phyloP scores from a whole-genome alignment of 345 rosid species.

The Durio zibethinus region DNA sequence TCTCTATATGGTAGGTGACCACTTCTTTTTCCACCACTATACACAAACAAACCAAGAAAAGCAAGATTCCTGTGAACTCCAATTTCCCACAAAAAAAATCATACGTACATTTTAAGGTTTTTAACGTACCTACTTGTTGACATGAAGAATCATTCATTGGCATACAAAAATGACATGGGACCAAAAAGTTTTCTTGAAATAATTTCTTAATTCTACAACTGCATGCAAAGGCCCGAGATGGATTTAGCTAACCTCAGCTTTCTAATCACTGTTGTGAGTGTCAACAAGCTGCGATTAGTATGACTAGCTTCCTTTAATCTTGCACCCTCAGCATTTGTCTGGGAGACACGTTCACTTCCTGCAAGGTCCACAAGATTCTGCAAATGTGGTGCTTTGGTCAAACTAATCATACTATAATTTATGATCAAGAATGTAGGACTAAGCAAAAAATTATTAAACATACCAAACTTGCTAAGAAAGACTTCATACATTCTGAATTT shows the following conservation, averaged over 20 bases:
- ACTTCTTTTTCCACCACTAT: slow-evolving; percentile 70
- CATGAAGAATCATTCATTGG: background rate
- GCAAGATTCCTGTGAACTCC: background rate
- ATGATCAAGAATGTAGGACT: slow-evolving; percentile 9
- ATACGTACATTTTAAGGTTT: background rate
- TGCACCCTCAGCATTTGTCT: slow-evolving; percentile 77
- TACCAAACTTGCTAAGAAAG: slow-evolving; percentile 91
- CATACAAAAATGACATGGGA: background rate
- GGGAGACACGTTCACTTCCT: slow-evolving; percentile 92
- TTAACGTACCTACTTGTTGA: background rate
- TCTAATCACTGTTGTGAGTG: slow-evolving; percentile 89
- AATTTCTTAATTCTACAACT: background rate
- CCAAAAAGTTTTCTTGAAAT: background rate
- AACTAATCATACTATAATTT: background rate
- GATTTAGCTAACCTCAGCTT: slow-evolving; percentile 71
- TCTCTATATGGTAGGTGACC: slow-evolving; percentile 88
- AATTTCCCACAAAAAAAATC: background rate
- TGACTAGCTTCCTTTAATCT: slow-evolving; percentile 95
- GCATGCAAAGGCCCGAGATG: background rate
- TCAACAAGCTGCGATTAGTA: slow-evolving; percentile 90
- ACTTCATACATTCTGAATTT: slow-evolving; percentile 69
- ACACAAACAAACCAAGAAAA: slow-evolving; percentile 26
- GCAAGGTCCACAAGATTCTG: slow-evolving; percentile 99
- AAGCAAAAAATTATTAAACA: slow-evolving; percentile 14
- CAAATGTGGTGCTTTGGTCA: slow-evolving; percentile 20